A percentile compares a stretch with the other conserved stretches of the same genome.
These are phyloP conservation scores for Orobanche coerulescens DNA, from an alignment of 257 asterid species.

Conservation along the genomic window DNA sequence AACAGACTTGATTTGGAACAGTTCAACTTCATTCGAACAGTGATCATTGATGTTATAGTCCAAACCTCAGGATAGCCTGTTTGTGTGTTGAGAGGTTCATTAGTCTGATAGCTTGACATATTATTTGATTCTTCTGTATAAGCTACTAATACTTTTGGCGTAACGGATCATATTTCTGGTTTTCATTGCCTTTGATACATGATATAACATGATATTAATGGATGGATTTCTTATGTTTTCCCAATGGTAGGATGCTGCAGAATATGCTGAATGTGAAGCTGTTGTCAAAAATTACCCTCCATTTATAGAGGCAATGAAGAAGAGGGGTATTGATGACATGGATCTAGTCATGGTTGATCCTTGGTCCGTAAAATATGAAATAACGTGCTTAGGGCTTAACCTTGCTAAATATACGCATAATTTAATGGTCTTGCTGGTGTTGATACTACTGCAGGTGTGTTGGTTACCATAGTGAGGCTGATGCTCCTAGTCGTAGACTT, in stretches of 20 bases:
- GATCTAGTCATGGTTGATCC: constrained; percentile 99
- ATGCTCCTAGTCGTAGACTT: constrained; percentile 92
- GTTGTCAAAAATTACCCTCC: constrained; percentile 86
- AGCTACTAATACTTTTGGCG: background rate
- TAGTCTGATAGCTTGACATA: background rate
- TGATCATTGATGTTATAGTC: background rate
- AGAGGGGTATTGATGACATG: constrained; percentile 98
- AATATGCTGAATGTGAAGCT: constrained; percentile 98
- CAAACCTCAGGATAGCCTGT: constrained; percentile 1
- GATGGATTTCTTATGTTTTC: background rate
- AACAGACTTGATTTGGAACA: background rate
- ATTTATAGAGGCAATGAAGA: constrained; percentile 92
- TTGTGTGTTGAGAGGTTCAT: background rate
- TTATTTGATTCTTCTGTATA: background rate
- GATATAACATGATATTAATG: constrained; percentile 2
- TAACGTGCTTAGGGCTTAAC: constrained; percentile 6
- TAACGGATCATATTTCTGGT: background rate
- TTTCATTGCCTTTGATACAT: background rate
- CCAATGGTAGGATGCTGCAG: constrained; percentile 73
- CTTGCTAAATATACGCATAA: constrained; percentile 6
- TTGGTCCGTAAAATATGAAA: constrained; percentile 48
- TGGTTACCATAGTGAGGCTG: constrained; percentile 85
- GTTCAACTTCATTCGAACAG: background rate
- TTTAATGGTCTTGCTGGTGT: constrained; percentile 14
- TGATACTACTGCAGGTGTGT: constrained; percentile 64